Percentiles rank a stretch among this genome's conserved stretches.
phyloP scores from a whole-genome alignment of 2,329 filamentous ascomycete genomes.

The Colletotrichum kahawae region DNA sequence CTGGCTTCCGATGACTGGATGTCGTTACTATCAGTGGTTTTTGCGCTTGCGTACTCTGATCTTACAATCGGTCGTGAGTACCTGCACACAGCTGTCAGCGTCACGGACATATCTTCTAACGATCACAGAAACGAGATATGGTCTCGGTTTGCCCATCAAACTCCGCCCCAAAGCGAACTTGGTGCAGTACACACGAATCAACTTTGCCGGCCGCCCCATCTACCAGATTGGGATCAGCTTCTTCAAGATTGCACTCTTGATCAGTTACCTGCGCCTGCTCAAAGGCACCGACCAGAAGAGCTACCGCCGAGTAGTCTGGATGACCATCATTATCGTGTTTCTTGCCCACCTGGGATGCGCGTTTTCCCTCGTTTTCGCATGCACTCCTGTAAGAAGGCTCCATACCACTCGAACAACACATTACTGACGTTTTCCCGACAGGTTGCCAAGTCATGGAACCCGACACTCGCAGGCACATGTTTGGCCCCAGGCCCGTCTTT shows the following conservation, averaged over 20 bases:
- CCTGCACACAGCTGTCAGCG: background rate
- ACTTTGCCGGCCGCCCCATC: conserved; percentile 58
- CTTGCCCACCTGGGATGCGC: conserved; percentile 53
- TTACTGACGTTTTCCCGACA: conserved; percentile 12
- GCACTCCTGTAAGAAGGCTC: conserved; percentile 44
- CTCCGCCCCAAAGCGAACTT: conserved; percentile 49
- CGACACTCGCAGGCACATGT: conserved; percentile 43
- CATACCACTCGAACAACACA: no score
- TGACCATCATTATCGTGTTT: conserved; percentile 46
- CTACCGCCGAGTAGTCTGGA: conserved; percentile 51
- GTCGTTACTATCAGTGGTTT: conserved; percentile 43
- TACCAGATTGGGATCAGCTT: conserved; percentile 61
- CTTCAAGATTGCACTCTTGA: conserved; percentile 59
- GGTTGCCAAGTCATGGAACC: conserved; percentile 52
- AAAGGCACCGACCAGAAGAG: conserved; percentile 48
- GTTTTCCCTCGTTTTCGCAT: conserved; percentile 55
- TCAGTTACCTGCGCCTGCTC: conserved; percentile 57
- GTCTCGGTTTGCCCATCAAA: conserved; percentile 52
- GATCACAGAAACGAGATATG: conserved; percentile 54
- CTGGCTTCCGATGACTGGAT: conserved; percentile 54
- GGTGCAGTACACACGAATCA: conserved; percentile 51
- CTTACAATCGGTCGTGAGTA: conserved; percentile 55
- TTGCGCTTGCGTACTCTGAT: conserved; percentile 53
- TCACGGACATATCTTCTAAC: background rate
- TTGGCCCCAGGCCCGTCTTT: conserved; percentile 52